Evolutionary conservation across 2,329 filamentous ascomycete species (phyloP), one percentile per base, ranked within the genome.

Genomic region (Ceratocystis colombiana): DNA sequence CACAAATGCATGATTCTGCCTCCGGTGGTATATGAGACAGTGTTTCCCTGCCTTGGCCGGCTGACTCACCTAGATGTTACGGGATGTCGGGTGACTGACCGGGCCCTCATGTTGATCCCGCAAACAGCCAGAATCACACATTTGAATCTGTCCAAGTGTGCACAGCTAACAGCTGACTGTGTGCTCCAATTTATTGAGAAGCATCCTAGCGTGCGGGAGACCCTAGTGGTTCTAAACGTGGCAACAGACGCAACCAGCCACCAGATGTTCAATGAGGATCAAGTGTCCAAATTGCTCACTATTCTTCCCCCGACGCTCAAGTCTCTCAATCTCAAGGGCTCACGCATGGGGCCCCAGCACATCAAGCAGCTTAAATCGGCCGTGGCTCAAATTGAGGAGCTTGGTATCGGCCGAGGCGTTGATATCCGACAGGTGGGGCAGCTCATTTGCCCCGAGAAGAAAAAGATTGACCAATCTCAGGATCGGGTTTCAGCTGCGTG

Each of bases 41-140:
- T 93, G 17, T 78, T 94, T 10, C 87, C 89, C n/a, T 83, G 84
- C n/a, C 78, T 93, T 61, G 74, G 78, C 30, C 79, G 82, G 65
- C 77, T 91, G 65, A 93, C 89, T 0, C 88, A 92, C 73, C 82
- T 94, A 46, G 89, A 94, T 72, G 80, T 92, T n/a, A 84, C 87
- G 8, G 88, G 88, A 70, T 92, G 89, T 1, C 83, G 87, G 70
- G 84, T 94, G 71, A 91, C 86, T 44, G 84, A 90, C 73, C 77
- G 79, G 28, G 88, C 89, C 3, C 79, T 94, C 17, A 77, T 82
- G 70, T 84, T 84, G 22, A 88, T 93, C 69, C 88, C 89, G 0
- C 73, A 79, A n/a, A 86, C 86, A 3, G 89, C 89, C 10, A 79
- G 78, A 69, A 81, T 93, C 69, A 91, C 87, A 0, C 89, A 94